These are phyloP conservation scores for Psidium guajava DNA, from an alignment of 345 rosid genomes.

Conservation along the genomic window DNA sequence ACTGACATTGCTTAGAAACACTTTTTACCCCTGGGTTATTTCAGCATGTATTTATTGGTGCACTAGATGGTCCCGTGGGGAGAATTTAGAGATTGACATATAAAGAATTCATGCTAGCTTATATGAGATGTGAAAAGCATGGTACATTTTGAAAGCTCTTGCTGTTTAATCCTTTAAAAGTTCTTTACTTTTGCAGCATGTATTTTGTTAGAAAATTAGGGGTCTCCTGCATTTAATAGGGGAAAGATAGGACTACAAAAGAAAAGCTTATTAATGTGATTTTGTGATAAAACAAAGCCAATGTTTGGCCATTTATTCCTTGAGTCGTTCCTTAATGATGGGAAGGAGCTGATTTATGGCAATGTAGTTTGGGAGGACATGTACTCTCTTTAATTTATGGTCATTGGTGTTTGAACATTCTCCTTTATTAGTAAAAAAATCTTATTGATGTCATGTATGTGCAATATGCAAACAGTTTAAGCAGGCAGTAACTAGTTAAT, in stretches of 20 bases:
- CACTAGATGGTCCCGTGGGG: background rate
- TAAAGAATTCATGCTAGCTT: background rate
- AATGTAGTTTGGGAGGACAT: background rate
- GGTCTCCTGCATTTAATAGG: background rate
- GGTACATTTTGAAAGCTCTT: background rate
- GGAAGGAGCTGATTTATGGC: background rate
- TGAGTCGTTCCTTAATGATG: background rate
- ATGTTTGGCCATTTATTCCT: background rate
- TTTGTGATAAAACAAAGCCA: background rate
- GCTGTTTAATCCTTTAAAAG: background rate
- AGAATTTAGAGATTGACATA: background rate
- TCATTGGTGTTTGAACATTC: background rate
- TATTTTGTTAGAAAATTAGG: background rate
- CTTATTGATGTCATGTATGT: background rate
- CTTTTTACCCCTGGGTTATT: background rate
- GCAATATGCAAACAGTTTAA: background rate
- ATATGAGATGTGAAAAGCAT: background rate
- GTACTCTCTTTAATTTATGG: background rate
- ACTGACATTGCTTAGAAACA: background rate
- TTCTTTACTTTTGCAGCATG: background rate
- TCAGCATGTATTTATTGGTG: background rate
- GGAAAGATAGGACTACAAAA: background rate
- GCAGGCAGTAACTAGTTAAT: background rate
- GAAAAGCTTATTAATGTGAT: background rate
- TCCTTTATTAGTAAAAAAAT: background rate